Percentiles rank a stretch among this genome's conserved stretches.
phyloP scores from a whole-genome alignment of 768 basidiomycete species.

The Boletus insuetus region DNA sequence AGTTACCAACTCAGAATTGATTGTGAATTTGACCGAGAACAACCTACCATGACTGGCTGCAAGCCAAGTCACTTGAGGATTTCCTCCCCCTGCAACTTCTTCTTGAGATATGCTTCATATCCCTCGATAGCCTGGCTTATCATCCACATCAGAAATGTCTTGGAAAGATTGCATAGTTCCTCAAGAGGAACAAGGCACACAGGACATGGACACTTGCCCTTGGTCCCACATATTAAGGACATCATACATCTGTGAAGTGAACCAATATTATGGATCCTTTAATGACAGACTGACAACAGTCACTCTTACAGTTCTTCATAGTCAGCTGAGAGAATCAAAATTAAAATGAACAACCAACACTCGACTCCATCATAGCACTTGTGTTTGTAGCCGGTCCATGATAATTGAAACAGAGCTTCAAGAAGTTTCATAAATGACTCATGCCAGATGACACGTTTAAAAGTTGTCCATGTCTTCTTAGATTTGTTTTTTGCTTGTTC shows the following conservation, averaged over 20 bases:
- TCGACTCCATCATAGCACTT: neutral
- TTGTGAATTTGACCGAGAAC: neutral
- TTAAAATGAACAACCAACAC: neutral
- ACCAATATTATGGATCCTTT: neutral
- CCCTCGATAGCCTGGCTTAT: neutral
- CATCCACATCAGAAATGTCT: neutral
- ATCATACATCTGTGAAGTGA: neutral
- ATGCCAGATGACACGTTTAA: neutral
- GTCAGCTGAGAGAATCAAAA: neutral
- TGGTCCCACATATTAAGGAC: neutral
- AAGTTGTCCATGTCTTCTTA: neutral
- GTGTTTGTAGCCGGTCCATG: neutral
- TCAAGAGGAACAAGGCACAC: neutral
- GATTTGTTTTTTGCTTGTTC: neutral
- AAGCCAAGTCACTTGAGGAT: neutral
- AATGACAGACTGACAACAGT: neutral
- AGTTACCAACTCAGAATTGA: too few relatives aligned
- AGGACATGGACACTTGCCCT: neutral
- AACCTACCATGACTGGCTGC: neutral
- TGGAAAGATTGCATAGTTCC: neutral
- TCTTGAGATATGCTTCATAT: neutral
- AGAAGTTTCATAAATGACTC: neutral
- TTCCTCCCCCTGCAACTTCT: neutral
- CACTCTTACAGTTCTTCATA: too few relatives aligned
- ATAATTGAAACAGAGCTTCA: neutral